phyloP scores from a whole-genome alignment of 192 early-diverging fungal genomes.

The Rhizoclosmatium sp. region DNA sequence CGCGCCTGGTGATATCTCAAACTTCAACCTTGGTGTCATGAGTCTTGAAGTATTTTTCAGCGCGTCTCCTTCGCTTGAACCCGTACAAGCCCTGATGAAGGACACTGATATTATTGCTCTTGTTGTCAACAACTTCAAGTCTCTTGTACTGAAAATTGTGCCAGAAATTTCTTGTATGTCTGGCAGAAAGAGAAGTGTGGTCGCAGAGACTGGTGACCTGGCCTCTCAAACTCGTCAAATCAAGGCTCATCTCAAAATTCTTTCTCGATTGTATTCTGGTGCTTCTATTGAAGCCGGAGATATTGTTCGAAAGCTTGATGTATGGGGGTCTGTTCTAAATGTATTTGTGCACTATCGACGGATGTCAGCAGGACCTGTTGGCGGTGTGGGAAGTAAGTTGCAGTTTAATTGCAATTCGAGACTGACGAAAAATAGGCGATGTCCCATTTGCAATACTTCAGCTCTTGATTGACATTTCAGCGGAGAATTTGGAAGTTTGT shows the following conservation, averaged over 20 bases:
- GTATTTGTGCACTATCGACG: neutral
- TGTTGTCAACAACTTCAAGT: neutral
- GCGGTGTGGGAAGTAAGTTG: too few relatives aligned
- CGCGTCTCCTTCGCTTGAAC: neutral
- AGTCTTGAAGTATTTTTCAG: conserved; percentile 15
- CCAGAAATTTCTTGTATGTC: neutral
- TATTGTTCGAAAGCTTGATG: neutral
- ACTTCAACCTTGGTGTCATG: neutral
- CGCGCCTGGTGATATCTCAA: neutral
- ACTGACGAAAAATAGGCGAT: too few relatives aligned
- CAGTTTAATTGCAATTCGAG: too few relatives aligned
- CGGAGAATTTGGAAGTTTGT: neutral
- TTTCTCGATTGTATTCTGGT: neutral
- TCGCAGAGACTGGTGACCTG: too few relatives aligned
- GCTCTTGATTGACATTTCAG: conserved; percentile 19
- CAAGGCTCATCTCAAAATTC: neutral
- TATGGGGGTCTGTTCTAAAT: neutral
- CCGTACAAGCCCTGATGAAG: neutral
- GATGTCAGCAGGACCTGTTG: too few relatives aligned
- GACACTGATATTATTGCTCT: neutral
- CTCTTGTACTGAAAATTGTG: neutral
- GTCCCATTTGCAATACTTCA: neutral
- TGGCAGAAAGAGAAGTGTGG: too few relatives aligned
- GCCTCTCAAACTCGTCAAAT: neutral
- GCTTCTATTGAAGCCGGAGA: neutral